phyloP scores from a whole-genome alignment of 2,329 filamentous ascomycete species.

The Penicillium sp. region DNA sequence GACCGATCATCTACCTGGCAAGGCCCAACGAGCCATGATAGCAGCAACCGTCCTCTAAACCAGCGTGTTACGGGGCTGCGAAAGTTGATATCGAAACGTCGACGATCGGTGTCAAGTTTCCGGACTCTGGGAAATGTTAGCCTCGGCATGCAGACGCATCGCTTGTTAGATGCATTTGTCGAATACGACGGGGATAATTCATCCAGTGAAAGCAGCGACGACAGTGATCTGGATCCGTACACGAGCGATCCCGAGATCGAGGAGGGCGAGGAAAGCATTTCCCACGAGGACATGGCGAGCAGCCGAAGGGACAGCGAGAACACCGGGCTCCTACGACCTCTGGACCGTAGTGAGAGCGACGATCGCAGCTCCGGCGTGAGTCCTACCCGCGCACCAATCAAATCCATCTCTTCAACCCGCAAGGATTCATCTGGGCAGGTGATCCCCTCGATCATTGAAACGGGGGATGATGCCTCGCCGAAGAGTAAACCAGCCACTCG shows the following conservation, averaged over 20 bases:
- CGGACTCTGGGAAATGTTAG: conserved; percentile 62
- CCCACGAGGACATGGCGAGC: conserved; percentile 2
- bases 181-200: conserved; percentile 53
- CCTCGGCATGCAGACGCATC: conserved; percentile 76
- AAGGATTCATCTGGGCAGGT: conserved; percentile 6
- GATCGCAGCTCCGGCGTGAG: conserved; percentile 17
- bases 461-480: conserved; percentile 28
- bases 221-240: conserved; percentile 48
- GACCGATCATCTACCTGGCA: conserved; percentile 54
- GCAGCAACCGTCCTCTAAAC: conserved; percentile 45
- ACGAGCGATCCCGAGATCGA: conserved; percentile 41
- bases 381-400: conserved; percentile 8
- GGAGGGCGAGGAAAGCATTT: conserved; percentile 19
- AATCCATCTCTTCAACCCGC: conserved; percentile 3
- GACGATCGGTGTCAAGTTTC: conserved; percentile 53
- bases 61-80: conserved; percentile 63
- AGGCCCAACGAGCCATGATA: conserved; percentile 57
- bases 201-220: conserved; percentile 50
- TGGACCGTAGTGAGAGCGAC: conserved; percentile 12
- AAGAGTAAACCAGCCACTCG: conserved; percentile 21
- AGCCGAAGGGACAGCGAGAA: conserved; percentile 6
- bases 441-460: conserved; percentile 33
- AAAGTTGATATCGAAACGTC: conserved; percentile 64
- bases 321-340: conserved; percentile 8
- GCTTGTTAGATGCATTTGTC: conserved; percentile 67